These are phyloP conservation scores for Penicillium sp. DNA, from an alignment of 2,329 filamentous ascomycete genomes.

Conservation along the genomic window DNA sequence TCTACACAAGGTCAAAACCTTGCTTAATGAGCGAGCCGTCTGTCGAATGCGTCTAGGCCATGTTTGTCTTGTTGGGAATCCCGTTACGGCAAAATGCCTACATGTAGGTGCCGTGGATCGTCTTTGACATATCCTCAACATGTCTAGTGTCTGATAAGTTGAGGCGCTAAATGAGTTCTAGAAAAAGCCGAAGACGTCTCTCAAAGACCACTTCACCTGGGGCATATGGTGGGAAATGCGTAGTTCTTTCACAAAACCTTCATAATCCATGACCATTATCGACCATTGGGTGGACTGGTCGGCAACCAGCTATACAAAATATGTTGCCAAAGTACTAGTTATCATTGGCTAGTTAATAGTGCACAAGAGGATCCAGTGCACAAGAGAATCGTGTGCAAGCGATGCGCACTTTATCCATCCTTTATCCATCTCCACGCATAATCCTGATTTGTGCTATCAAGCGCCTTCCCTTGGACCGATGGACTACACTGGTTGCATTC, in stretches of 20 bases:
- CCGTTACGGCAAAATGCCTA: too few species aligned
- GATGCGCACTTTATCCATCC: not conserved
- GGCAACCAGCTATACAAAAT: not conserved
- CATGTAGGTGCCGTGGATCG: too few species aligned
- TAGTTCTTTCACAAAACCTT: slow-evolving; percentile 15
- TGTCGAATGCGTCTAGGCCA: not conserved
- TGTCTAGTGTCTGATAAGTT: too few species aligned
- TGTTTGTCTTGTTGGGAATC: not conserved
- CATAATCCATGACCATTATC: slow-evolving; percentile 20
- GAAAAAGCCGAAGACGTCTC: not conserved
- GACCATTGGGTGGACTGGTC: not conserved
- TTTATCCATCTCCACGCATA: not conserved
- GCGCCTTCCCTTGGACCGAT: not conserved
- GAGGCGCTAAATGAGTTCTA: not conserved
- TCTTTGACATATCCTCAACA: too few species aligned
- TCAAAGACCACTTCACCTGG: not conserved
- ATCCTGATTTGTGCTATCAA: not conserved
- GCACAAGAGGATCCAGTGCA: too few species aligned
- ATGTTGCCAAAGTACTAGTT: not conserved
- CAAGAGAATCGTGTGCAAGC: not conserved
- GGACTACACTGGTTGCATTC: not conserved
- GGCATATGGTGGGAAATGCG: not conserved
- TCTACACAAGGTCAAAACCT: too few species aligned
- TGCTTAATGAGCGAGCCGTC: not conserved
- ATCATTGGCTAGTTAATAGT: not conserved